Conservation (phyloP, 169 alveolate species). For the Prorocentrum cordatum region DNA sequence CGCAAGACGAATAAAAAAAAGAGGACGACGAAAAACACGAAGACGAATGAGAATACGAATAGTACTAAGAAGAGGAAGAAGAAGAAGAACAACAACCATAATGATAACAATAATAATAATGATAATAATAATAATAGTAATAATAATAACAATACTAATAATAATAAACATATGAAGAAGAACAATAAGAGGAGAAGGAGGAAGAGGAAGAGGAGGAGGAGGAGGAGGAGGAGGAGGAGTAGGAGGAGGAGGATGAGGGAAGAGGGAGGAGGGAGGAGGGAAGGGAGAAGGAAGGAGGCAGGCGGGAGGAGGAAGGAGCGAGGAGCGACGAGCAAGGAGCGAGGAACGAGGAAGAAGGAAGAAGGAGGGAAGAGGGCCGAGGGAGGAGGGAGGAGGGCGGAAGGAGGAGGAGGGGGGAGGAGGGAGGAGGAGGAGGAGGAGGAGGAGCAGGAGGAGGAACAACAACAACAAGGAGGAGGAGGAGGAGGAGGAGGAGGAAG, state of each 20-base stretch:
- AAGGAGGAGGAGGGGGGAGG: background rate
- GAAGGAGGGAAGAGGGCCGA: too few relatives aligned
- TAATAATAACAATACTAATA: background rate
- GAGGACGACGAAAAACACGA: background rate
- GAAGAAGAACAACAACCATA: background rate
- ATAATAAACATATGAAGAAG: background rate
- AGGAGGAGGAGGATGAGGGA: background rate
- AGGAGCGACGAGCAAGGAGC: background rate
- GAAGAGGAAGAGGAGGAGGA: too few relatives aligned
- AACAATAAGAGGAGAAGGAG: background rate
- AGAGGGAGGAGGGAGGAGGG: background rate
- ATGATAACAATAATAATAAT: background rate
- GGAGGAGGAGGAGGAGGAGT: too few relatives aligned
- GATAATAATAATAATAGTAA: background rate
- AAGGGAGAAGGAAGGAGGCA: background rate
- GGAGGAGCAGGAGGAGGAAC: background rate
- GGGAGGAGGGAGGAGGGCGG: too few relatives aligned
- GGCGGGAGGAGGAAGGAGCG: background rate
- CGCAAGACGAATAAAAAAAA: background rate
- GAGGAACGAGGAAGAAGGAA: background rate
- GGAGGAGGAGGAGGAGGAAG: background rate
- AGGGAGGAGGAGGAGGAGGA: background rate
- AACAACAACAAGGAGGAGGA: background rate
- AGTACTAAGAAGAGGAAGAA: background rate
- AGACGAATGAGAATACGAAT: background rate